phyloP scores from a whole-genome alignment of 1,139 yeast genomes.

The Schwanniomyces etchellsii region DNA sequence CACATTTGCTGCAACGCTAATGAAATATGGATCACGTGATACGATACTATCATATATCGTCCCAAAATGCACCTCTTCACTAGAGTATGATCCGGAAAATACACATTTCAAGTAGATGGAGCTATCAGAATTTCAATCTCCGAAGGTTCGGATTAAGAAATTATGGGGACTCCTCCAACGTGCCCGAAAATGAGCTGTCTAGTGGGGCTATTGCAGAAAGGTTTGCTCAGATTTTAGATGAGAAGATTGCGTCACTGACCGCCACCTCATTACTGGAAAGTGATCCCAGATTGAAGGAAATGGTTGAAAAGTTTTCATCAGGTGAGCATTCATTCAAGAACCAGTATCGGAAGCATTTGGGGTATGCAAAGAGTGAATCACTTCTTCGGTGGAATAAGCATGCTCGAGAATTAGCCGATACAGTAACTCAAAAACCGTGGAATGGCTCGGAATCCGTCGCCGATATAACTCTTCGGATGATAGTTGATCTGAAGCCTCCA shows the following conservation, averaged over 20 bases:
- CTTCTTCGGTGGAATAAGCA: constrained; percentile 35
- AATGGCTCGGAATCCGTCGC: constrained; percentile 49
- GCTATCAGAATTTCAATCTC: too few relatives aligned
- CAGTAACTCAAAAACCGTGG: constrained; percentile 53
- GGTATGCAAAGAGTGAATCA: constrained; percentile 24
- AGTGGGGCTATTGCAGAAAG: constrained; percentile 17
- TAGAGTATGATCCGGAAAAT: too few relatives aligned
- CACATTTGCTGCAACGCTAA: too few relatives aligned
- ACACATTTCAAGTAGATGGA: too few relatives aligned
- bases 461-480: constrained; percentile 58
- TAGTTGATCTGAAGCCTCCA: constrained; percentile 49
- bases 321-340: constrained; percentile 12
- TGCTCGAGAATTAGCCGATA: constrained; percentile 46
- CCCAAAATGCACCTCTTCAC: too few relatives aligned
- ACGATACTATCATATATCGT: too few relatives aligned
- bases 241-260: constrained; percentile 14
- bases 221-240: constrained; percentile 25
- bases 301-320: constrained; percentile 9
- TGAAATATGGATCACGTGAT: too few relatives aligned
- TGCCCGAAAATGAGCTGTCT: background rate
- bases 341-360: constrained; percentile 15
- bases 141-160: too few relatives aligned
- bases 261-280: constrained; percentile 10
- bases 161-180: too few relatives aligned
- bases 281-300: constrained; percentile 15